Base-by-base conservation (phyloP, 768 basidiomycete species). In the Exidia glandulosa region DNA sequence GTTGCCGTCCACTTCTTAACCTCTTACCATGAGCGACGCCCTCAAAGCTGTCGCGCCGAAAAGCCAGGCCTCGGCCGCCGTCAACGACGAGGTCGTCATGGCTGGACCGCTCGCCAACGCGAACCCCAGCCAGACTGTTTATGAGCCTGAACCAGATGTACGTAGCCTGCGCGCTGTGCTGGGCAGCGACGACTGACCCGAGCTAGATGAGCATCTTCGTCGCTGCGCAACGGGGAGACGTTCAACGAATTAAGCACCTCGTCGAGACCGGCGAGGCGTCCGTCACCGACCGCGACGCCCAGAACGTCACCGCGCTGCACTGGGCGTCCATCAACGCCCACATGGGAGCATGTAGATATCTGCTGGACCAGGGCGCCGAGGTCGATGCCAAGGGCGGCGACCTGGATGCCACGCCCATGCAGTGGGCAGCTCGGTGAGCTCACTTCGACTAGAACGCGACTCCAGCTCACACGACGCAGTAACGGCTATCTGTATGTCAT, bases 241-340 rank as follows among this genome's bases (percentile, higher is more conserved):
- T 92, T 6, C 69, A 72, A 9, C 73, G 80, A 45, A 72, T 95
- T 31, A 80, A 79, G 5, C 71, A 81, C 56, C 80, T 94, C 60
- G 76, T 94, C 41, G 82, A 85, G 64, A 86, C 84, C 1, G 87
- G 87, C 3, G 75, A 78, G 61, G 87, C 87, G 23, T 77, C 73
- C 5, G 87, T 85, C 23, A 85, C 85, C 14, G 90, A 91, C 72
- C 77, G 87, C 55, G 95, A 98, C 73, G 79, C 81, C 31, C 88
- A 95, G 70, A 93, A 94, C 66, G 90, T 97, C 63, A 95, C 94
- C 0, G 88, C 96, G 1, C 81, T 99, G 1, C 96, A 99, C 69
- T 99, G 96, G 96, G 94, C 96, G 7, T 87, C 94, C 1, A 97
- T 98, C 69, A 97, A 97, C 66, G 94, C 93, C 2, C 93, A 97